Percentiles rank a stretch among this genome's conserved stretches.
Conservation (phyloP, 1,284 basidiomycete species). For the Ceratobasidium sp. region DNA sequence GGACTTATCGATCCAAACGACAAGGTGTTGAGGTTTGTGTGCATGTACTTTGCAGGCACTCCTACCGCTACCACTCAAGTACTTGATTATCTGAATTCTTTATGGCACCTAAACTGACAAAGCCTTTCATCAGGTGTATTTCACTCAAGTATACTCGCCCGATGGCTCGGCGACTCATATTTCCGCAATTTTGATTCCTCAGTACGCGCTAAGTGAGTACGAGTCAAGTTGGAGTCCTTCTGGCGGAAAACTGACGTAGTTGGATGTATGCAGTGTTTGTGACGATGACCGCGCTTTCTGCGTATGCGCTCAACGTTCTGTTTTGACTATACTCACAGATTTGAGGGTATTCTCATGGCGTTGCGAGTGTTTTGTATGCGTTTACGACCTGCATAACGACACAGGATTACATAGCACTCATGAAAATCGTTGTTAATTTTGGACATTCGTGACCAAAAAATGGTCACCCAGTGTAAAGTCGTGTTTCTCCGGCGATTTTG, state of each 20-base stretch:
- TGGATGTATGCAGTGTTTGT: slow-evolving; percentile 38
- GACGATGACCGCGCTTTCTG: slow-evolving; percentile 45
- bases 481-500: no score
- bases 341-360: no score
- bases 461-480: no score
- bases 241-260: background rate
- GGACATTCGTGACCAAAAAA: no score
- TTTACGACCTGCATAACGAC: no score
- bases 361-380: no score
- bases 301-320: slow-evolving; percentile 42
- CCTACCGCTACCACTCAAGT: slow-evolving; percentile 75
- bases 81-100: no score
- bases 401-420: background rate
- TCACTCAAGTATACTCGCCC: slow-evolving; percentile 47
- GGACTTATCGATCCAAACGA: slow-evolving; percentile 69
- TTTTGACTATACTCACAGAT: no score
- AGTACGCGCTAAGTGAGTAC: slow-evolving; percentile 42
- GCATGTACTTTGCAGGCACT: slow-evolving; percentile 72
- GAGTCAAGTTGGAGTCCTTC: no score
- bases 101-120: background rate
- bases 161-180: slow-evolving; percentile 45
- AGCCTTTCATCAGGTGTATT: slow-evolving; percentile 18
- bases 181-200: slow-evolving; percentile 46
- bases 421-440: background rate
- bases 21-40: slow-evolving; percentile 76